Percentiles rank a stretch among this genome's conserved stretches.
Conservation (phyloP, 805 yeast species). For the Kregervanrija delftensis region DNA sequence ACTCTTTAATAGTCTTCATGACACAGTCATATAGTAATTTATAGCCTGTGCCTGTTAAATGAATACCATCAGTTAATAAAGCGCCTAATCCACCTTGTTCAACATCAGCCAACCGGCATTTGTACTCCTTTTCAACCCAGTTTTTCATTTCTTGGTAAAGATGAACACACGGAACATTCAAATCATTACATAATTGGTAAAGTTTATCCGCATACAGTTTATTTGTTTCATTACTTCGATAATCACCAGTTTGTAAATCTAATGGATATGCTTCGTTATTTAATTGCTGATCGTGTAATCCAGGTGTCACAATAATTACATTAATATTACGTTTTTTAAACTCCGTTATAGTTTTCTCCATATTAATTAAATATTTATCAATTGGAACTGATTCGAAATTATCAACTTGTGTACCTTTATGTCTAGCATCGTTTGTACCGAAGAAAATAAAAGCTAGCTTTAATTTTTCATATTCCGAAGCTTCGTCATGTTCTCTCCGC, state of each 20-base stretch:
- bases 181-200: constrained; percentile 31
- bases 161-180: constrained; percentile 47
- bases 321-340: constrained; percentile 37
- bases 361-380: constrained; percentile 42
- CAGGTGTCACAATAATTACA: constrained; percentile 59
- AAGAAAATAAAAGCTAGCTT: constrained; percentile 51
- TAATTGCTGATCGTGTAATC: constrained; percentile 37
- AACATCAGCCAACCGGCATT: constrained; percentile 19
- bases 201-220: constrained; percentile 50
- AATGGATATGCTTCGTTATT: constrained; percentile 32
- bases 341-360: constrained; percentile 33
- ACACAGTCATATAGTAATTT: constrained; percentile 29
- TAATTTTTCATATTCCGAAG: constrained; percentile 27
- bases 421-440: constrained; percentile 69
- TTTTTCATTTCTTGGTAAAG: constrained; percentile 7
- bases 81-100: constrained; percentile 12
- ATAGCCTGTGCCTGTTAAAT: constrained; percentile 33
- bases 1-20: constrained; percentile 20
- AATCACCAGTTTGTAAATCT: constrained; percentile 32
- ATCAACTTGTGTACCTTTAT: constrained; percentile 31
- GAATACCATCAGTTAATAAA: constrained; percentile 33
- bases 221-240: constrained; percentile 40
- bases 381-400: constrained; percentile 38
- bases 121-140: constrained; percentile 33
- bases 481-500: constrained; percentile 35